These are phyloP conservation scores for Pelargonium hybrid DNA, from an alignment of 441 rosid species.

Conservation along the genomic window DNA sequence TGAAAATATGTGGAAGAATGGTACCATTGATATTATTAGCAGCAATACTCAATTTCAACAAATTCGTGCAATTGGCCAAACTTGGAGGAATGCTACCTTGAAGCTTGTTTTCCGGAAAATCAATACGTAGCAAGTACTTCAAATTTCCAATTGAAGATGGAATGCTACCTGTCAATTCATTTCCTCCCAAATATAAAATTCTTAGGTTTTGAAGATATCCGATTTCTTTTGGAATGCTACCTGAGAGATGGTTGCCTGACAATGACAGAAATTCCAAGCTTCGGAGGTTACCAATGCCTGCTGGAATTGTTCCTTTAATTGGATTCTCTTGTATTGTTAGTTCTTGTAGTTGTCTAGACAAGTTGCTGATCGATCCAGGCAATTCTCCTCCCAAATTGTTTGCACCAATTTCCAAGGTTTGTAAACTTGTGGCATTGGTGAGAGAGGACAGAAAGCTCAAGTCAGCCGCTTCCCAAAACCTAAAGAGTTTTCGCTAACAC, in stretches of 20 bases:
- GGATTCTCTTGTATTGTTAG: neutral
- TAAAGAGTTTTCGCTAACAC: neutral
- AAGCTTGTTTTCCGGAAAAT: no score
- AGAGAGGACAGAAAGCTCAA: conserved; percentile 19
- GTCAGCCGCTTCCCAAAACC: conserved; percentile 17
- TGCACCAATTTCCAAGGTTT: fast-evolving
- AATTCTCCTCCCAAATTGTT: conserved; percentile 20
- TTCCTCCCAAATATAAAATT: neutral
- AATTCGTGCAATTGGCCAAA: conserved; percentile 2
- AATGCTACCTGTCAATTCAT: conserved; percentile 7
- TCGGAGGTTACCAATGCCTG: neutral
- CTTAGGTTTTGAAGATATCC: no score
- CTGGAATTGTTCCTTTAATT: conserved; percentile 12
- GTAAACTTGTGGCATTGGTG: conserved; percentile 9
- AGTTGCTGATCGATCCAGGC: conserved; percentile 17
- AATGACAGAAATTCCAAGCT: neutral
- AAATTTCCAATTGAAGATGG: conserved; percentile 5
- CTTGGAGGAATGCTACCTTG: conserved; percentile 8
- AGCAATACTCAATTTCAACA: neutral
- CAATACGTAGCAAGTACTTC: no score
- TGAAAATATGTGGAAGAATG: conserved; percentile 22
- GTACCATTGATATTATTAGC: conserved; percentile 16
- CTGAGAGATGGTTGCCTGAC: no score
- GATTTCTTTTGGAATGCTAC: no score
- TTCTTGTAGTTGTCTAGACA: neutral